phyloP scores from a whole-genome alignment of 139 green algal genomes.

The Chlamydomonas asymmetrica region DNA sequence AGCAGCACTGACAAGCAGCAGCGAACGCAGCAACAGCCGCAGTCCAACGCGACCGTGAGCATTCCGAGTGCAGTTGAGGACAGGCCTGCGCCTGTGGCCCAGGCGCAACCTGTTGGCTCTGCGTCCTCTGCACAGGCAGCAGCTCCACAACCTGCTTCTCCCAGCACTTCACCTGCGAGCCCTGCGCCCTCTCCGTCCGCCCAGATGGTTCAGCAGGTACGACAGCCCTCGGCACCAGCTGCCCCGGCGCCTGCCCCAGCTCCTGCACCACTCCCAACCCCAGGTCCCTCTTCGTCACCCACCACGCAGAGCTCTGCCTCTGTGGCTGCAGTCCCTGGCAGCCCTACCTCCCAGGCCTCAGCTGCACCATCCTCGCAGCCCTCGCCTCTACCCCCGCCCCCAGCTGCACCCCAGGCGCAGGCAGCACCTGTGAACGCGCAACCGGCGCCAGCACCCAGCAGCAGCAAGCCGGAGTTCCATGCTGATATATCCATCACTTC shows the following conservation, averaged over 20 bases:
- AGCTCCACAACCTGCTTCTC: not conserved
- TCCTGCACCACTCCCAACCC: not conserved
- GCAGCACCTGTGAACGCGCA: too few relatives aligned
- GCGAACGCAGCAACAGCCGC: too few relatives aligned
- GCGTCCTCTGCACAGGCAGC: not conserved
- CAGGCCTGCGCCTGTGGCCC: too few relatives aligned
- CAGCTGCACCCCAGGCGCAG: not conserved
- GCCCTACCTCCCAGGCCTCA: not conserved
- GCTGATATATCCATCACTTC: not conserved
- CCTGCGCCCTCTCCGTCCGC: not conserved
- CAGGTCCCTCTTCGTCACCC: constrained; percentile 13
- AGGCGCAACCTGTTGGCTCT: too few relatives aligned
- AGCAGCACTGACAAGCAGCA: too few relatives aligned
- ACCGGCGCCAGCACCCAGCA: not conserved
- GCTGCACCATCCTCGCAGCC: not conserved
- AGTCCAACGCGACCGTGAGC: too few relatives aligned
- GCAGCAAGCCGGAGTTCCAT: not conserved
- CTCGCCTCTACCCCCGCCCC: not conserved
- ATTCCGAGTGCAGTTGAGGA: too few relatives aligned
- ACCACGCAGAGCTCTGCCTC: too few relatives aligned
- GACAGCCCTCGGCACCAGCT: not conserved
- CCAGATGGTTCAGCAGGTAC: not conserved
- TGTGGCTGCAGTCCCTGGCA: too few relatives aligned
- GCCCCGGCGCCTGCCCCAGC: not conserved
- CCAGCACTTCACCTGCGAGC: not conserved